These are phyloP conservation scores for Populus tomentosa DNA, from an alignment of 441 rosid species.

Conservation along the genomic window DNA sequence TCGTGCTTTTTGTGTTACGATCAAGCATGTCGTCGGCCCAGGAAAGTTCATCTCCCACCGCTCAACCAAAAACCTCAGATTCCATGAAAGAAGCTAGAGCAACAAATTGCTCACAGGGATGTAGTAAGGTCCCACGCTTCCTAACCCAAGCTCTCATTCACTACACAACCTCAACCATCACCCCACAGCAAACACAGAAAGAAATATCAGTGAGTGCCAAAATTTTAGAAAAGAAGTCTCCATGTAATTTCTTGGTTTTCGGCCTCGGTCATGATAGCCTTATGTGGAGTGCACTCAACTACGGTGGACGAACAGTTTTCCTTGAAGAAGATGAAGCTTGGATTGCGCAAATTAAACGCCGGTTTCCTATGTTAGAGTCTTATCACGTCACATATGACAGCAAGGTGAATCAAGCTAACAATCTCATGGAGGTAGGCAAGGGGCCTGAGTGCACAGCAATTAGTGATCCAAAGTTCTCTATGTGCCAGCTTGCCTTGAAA, in stretches of 20 bases:
- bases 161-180: slow-evolving; percentile 71
- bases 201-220: slow-evolving; percentile 61
- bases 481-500: slow-evolving; percentile 81
- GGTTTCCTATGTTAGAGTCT: slow-evolving; percentile 71
- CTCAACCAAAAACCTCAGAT: slow-evolving; percentile 13
- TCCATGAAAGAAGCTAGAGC: slow-evolving; percentile 9
- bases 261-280: slow-evolving; percentile 83
- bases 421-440: slow-evolving; percentile 71
- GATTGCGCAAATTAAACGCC: slow-evolving; percentile 66
- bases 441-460: slow-evolving; percentile 77
- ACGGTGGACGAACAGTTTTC: slow-evolving; percentile 71
- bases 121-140: slow-evolving; percentile 56
- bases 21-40: slow-evolving; percentile 46
- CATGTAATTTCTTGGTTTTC: slow-evolving; percentile 76
- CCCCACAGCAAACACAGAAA: slow-evolving; percentile 72
- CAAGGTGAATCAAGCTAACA: slow-evolving; percentile 68
- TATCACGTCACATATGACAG: slow-evolving; percentile 74
- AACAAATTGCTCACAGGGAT: slow-evolving; percentile 35
- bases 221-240: slow-evolving; percentile 46
- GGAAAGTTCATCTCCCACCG: slow-evolving; percentile 29
- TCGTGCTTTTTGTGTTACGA: slow-evolving; percentile 51
- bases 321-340: slow-evolving; percentile 83
- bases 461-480: slow-evolving; percentile 62
- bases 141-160: slow-evolving; percentile 67
- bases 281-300: slow-evolving; percentile 76